These are phyloP conservation scores for Penicillium sp. DNA, from an alignment of 2,329 filamentous ascomycete genomes.

Conservation along the genomic window DNA sequence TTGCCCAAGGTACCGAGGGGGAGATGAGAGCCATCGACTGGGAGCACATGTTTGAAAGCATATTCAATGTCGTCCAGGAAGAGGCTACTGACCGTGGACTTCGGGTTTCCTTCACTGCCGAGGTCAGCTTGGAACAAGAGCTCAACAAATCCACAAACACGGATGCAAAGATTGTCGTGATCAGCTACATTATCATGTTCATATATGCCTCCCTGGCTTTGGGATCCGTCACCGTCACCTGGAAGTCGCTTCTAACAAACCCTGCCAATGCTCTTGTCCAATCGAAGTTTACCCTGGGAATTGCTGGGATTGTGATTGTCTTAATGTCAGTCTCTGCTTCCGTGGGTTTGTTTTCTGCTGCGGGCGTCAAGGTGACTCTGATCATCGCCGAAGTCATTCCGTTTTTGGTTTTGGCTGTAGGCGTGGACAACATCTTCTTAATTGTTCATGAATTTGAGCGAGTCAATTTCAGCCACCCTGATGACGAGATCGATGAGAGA, in stretches of 20 bases:
- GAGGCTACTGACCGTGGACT: constrained; percentile 79
- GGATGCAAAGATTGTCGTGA: constrained; percentile 91
- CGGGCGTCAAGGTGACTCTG: constrained; percentile 88
- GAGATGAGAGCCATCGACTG: constrained; percentile 81
- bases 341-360: constrained; percentile 89
- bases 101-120: constrained; percentile 88
- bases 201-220: constrained; percentile 91
- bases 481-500: constrained; percentile 81
- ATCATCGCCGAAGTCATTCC: constrained; percentile 99
- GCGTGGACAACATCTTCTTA: constrained; percentile 98
- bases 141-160: constrained; percentile 98
- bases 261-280: constrained; percentile 84
- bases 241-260: constrained; percentile 75
- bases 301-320: constrained; percentile 91
- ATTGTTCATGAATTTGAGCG: constrained; percentile 98
- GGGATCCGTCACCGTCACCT: constrained; percentile 79
- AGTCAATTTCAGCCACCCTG: constrained; percentile 87
- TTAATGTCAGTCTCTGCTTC: constrained; percentile 96
- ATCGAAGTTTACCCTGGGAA: constrained; percentile 94
- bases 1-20: constrained; percentile 69
- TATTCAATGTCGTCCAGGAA: constrained; percentile 73
- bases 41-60: constrained; percentile 74
- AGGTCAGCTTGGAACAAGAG: constrained; percentile 92
- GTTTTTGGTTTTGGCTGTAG: constrained; percentile 92
- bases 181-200: constrained; percentile 99